Evolutionary conservation across 768 basidiomycete genomes (phyloP), one percentile per base, ranked within the genome.

Genomic region (Leccinum rimulosum): DNA sequence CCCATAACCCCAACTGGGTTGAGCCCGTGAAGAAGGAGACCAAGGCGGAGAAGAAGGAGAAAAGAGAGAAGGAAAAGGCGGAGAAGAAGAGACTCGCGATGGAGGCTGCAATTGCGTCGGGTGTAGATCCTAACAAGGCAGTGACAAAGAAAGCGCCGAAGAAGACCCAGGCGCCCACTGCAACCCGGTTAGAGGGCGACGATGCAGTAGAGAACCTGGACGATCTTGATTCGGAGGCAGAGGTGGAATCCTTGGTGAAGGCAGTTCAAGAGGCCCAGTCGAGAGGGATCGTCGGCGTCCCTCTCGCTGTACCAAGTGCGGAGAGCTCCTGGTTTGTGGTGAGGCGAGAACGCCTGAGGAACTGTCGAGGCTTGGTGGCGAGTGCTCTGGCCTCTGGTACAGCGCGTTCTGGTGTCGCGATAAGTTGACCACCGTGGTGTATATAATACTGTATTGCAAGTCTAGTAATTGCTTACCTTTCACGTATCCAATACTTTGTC

Each of bases 11-110:
- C 14, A 92, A 92, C 60, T 94, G 86, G 71, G 88, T 93, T 4
- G 91, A 93, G 68, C 93, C 91, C 0, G 88, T 91, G 27, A 93
- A 93, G 76, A 80, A 84, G 53, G 90, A 92, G 75, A 89, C 86
- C 27, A 94, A 94, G 67, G 88, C 87, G 8, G 91, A 93, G 77
- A 87, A 88, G 75, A 93, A 93, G 74, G 90, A 90, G 71, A 87
- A 91, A 70, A 83, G 86, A 58, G 89, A 92, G 61, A 79, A 81
- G 53, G 91, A 94, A 74, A 91, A 87, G 70, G 79, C 85, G 22
- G 92, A 92, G 75, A 91, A 91, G 82, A 91, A 90, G 74, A 79
- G 84, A 54, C 76, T 85, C 17, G 85, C 83, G 36, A 80, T 84
- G 59, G 89, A 89, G 71, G 86, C 84, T 47, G 88, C 88, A 14